A percentile compares a stretch with the other conserved stretches of the same genome.
Conservation (phyloP, 2,329 filamentous ascomycete genomes). For the Trichocomaceae sp. region DNA sequence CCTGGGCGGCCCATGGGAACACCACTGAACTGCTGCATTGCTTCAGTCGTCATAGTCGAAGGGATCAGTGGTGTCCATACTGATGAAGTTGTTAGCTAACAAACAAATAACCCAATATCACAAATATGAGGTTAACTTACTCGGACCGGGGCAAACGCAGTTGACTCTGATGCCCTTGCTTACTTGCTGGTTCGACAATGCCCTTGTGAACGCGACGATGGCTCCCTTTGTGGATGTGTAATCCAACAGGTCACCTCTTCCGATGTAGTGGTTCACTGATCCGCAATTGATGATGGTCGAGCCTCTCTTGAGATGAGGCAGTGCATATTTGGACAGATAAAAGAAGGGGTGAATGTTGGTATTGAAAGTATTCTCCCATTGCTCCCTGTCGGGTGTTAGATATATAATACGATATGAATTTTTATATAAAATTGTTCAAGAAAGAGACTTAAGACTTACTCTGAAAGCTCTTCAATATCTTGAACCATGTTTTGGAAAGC, state of each 20-base stretch:
- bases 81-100: conserved; percentile 11
- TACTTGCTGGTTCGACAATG: conserved; percentile 67
- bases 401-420: neutral
- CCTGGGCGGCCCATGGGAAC: conserved; percentile 69
- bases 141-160: conserved; percentile 66
- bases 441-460: conserved; percentile 44
- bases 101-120: conserved; percentile 9
- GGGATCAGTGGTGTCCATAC: conserved; percentile 74
- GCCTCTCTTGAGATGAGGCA: conserved; percentile 69
- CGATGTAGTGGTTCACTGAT: conserved; percentile 76
- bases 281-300: conserved; percentile 79
- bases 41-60: conserved; percentile 62
- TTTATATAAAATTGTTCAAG: neutral
- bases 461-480: conserved; percentile 63
- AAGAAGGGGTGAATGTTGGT: conserved; percentile 80
- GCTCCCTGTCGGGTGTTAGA: conserved; percentile 47
- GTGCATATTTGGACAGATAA: conserved; percentile 69
- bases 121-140: conserved; percentile 23
- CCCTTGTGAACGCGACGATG: conserved; percentile 72
- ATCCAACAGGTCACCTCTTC: conserved; percentile 71
- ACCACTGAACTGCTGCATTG: conserved; percentile 63
- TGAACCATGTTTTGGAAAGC: conserved; percentile 68
- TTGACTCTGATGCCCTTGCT: conserved; percentile 69
- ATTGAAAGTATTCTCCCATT: conserved; percentile 74
- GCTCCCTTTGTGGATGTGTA: conserved; percentile 71